A percentile compares a stretch with the other conserved stretches of the same genome.
These are phyloP conservation scores for Copromyces sp. DNA, from an alignment of 495 filamentous ascomycete species.

Conservation along the genomic window DNA sequence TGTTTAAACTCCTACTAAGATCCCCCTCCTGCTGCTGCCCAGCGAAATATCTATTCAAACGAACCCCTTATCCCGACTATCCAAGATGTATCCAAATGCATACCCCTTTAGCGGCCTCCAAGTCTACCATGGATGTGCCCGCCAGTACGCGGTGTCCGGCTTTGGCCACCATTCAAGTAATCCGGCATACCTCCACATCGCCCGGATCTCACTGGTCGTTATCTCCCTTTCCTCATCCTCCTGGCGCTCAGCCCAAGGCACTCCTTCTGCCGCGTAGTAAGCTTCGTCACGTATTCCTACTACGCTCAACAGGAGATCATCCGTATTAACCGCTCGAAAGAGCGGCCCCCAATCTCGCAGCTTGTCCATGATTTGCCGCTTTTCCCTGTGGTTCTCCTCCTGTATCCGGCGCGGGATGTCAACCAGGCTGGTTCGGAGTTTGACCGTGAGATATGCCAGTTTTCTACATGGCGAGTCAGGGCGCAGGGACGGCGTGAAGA, in stretches of 20 bases:
- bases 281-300: not conserved
- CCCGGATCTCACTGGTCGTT: not conserved
- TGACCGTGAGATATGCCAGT: not conserved
- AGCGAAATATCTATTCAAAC: not conserved
- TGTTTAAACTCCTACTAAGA: not conserved
- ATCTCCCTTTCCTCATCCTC: not conserved
- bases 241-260: not conserved
- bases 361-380: not conserved
- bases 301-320: not conserved
- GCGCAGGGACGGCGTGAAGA: not conserved
- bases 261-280: not conserved
- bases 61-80: not conserved
- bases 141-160: not conserved
- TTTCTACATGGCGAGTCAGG: not conserved
- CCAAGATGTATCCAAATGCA: not conserved
- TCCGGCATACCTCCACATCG: not conserved
- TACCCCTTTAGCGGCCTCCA: not conserved
- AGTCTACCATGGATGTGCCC: not conserved
- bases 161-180: not conserved
- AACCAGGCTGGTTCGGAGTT: not conserved
- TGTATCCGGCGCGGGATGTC: not conserved
- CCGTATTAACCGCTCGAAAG: not conserved
- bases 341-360: not conserved
- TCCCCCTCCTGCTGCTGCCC: not conserved
- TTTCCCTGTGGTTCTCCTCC: not conserved